phyloP scores from a whole-genome alignment of 2,329 filamentous ascomycete genomes.

The Microsporum audouinii region DNA sequence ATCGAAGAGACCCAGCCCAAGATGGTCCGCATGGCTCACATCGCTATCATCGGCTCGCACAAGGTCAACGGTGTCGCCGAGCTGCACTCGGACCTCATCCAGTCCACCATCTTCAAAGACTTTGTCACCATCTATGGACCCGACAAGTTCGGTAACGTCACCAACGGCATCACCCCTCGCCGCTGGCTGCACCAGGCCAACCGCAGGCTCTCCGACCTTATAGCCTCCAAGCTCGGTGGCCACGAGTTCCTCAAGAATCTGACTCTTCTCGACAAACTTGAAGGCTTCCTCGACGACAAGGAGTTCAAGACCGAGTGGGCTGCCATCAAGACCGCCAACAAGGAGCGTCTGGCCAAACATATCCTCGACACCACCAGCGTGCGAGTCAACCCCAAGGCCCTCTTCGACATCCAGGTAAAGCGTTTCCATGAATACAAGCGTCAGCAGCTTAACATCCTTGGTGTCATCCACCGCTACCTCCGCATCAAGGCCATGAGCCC shows the following conservation, averaged over 20 bases:
- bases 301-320: constrained; percentile 89
- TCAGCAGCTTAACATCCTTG: constrained; percentile 97
- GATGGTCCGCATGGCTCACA: constrained; percentile 94
- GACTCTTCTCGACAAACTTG: constrained; percentile 73
- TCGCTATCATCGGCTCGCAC: constrained; percentile 93
- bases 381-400: constrained; percentile 69
- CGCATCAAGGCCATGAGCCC: constrained; percentile 73
- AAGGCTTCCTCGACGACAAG: constrained; percentile 72
- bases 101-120: constrained; percentile 99
- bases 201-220: constrained; percentile 78
- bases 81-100: constrained; percentile 93
- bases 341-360: constrained; percentile 79
- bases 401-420: constrained; percentile 98
- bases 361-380: constrained; percentile 74
- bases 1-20: constrained; percentile 95
- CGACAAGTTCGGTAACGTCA: constrained; percentile 98
- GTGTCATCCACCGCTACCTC: constrained; percentile 89
- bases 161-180: constrained; percentile 91
- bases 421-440: constrained; percentile 99
- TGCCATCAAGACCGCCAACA: constrained; percentile 94
- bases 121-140: constrained; percentile 90
- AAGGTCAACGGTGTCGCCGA: constrained; percentile 99
- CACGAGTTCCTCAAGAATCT: constrained; percentile 82
- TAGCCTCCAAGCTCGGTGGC: constrained; percentile 76
- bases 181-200: constrained; percentile 98